Evolutionary conservation across 257 asterid species (phyloP).

Genomic region (Rhazya stricta): DNA sequence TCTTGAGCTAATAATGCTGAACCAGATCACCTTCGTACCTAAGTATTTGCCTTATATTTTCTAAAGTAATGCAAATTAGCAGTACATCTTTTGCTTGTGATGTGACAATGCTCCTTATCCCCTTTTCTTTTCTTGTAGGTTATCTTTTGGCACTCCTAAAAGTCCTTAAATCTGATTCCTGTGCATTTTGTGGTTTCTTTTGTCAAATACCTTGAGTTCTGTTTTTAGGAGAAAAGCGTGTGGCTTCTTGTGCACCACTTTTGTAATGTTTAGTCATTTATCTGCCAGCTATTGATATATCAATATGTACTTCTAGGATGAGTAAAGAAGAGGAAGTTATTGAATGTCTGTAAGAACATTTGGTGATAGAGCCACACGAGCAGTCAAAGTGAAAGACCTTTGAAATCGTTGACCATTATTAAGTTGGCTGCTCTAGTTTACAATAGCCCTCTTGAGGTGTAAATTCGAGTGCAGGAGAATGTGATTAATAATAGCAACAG

Average conservation of each 20-base stretch:
- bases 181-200: background rate
- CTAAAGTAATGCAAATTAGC: background rate
- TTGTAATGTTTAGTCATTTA: background rate
- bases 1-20: background rate
- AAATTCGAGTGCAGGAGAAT: background rate
- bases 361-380: background rate
- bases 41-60: background rate
- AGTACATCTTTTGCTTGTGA: background rate
- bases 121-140: background rate
- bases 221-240: background rate
- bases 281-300: background rate
- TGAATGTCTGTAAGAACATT: background rate
- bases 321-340: background rate
- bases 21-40: no score
- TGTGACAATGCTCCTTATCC: background rate
- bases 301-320: background rate
- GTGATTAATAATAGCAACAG: background rate
- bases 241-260: background rate
- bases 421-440: background rate
- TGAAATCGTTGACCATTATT: background rate
- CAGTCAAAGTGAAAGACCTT: background rate
- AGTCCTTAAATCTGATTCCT: background rate
- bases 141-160: background rate
- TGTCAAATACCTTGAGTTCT: background rate
- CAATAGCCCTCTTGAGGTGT: background rate